phyloP scores from a whole-genome alignment of 2,329 filamentous ascomycete genomes.

The Phoma sp. region DNA sequence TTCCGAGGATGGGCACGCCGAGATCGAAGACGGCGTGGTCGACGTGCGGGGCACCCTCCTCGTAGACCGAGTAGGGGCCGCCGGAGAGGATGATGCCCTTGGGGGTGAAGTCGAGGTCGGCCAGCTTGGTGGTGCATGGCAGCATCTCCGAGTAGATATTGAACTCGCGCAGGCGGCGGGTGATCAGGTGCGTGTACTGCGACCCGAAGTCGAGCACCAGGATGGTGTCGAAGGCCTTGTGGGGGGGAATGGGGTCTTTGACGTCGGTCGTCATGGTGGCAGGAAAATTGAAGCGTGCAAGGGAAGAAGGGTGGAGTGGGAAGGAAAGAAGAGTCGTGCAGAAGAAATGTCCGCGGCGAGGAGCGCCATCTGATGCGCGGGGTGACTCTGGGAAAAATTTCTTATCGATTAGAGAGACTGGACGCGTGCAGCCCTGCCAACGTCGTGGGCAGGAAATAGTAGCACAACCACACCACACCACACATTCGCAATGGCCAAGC shows the following conservation, averaged over 20 bases:
- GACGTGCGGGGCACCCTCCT: slow-evolving; percentile 76
- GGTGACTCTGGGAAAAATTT: slow-evolving; percentile 25
- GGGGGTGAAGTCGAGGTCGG: slow-evolving; percentile 79
- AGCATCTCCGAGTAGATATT: slow-evolving; percentile 89
- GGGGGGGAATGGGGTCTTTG: slow-evolving; percentile 54
- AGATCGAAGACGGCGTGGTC: slow-evolving; percentile 84
- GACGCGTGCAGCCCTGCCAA: slow-evolving; percentile 4
- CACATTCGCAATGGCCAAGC: slow-evolving; percentile 43
- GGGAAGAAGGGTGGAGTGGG: slow-evolving; percentile 13
- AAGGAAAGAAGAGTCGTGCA: slow-evolving; percentile 8
- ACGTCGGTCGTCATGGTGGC: slow-evolving; percentile 49
- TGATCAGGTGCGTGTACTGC: slow-evolving; percentile 78
- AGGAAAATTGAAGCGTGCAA: slow-evolving; percentile 16
- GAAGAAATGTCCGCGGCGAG: no score
- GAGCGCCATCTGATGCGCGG: no score
- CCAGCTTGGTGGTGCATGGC: slow-evolving; percentile 82
- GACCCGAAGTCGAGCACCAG: slow-evolving; percentile 76
- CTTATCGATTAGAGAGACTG: slow-evolving; percentile 15
- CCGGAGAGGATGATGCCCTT: slow-evolving; percentile 83
- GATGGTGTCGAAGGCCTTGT: slow-evolving; percentile 69
- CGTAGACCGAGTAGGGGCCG: slow-evolving; percentile 81
- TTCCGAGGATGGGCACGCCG: slow-evolving; percentile 66
- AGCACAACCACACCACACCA: slow-evolving; percentile 11
- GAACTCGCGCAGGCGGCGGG: slow-evolving; percentile 76
- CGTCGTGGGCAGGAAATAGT: slow-evolving; percentile 2